phyloP scores from a whole-genome alignment of 805 yeast species.

The Lachancea waltii region DNA sequence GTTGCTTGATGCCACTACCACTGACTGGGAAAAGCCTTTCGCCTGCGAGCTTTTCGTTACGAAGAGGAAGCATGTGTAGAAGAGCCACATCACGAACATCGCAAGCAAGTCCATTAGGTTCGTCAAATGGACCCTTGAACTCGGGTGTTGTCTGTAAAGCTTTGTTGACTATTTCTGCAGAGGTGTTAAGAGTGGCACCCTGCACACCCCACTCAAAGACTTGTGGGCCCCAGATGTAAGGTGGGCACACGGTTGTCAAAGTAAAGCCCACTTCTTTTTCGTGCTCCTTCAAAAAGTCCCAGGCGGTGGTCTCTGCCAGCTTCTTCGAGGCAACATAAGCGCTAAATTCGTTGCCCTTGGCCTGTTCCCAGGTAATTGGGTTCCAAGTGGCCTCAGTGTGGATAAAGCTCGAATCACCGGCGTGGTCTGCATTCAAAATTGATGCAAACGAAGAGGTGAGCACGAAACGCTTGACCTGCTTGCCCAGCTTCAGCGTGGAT shows the following conservation, averaged over 20 bases:
- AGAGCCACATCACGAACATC: conserved; percentile 61
- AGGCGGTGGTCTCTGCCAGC: conserved; percentile 54
- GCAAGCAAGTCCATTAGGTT: conserved; percentile 30
- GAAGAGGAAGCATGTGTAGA: conserved; percentile 49
- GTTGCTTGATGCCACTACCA: conserved; percentile 21
- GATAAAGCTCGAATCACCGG: conserved; percentile 31
- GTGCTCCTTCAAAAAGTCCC: conserved; percentile 42
- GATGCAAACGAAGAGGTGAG: conserved; percentile 50
- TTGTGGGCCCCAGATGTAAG: conserved; percentile 57
- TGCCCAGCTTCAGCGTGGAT: conserved; percentile 39
- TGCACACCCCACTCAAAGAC: conserved; percentile 39
- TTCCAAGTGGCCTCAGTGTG: conserved; percentile 48
- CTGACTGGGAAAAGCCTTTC: conserved; percentile 30
- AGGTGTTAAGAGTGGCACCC: conserved; percentile 37
- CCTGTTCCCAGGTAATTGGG: conserved; percentile 46
- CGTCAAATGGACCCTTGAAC: conserved; percentile 13
- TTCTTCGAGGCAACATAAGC: conserved; percentile 57
- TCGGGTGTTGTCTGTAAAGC: conserved; percentile 26
- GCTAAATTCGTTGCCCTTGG: conserved; percentile 29
- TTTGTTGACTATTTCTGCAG: conserved; percentile 35
- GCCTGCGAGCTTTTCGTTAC: conserved; percentile 31
- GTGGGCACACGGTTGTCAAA: conserved; percentile 47
- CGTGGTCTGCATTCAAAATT: conserved; percentile 33
- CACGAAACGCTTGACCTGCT: conserved; percentile 43
- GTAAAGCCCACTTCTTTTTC: conserved; percentile 35